Evolutionary conservation across 768 basidiomycete genomes (phyloP), one percentile per base, ranked within the genome.

Genomic region (Mrakia gelida): DNA sequence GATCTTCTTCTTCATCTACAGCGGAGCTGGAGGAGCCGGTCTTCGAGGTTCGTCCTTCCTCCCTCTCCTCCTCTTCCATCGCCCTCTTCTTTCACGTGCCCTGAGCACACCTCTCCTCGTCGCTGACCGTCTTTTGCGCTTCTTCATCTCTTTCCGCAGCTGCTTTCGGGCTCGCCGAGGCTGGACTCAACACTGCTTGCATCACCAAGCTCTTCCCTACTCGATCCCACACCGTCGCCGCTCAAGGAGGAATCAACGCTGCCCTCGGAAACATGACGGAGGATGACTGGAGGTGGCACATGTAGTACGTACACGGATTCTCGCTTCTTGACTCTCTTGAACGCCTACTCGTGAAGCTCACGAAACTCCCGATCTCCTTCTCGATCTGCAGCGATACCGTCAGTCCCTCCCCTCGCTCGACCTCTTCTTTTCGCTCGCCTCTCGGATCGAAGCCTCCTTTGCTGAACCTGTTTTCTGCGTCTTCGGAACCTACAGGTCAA

Each of bases 181-280:
- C 94, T 80, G 97, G 97, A 75, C 92, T 98, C 86, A 98, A 98
- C 83, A 98, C 97, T 26, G 97, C 97, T 28, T 99, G 97, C 84
- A 98, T 98, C 85, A 98, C 96, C 81, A 98, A 98, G 86, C 89
- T 99, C 26, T 98, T 98, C 88, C 97, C 97, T 13, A 98, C 97
- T 30, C 89, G 97, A 86, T 94, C 92, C 87, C 97, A 99, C 84
- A 99, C 97, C 52, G 97, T 98, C 79, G 97, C 97, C 76, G 97
- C 97, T 75, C 68, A 79, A 91, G 97, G 97, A 81, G 97, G 97
- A 84, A 95, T 99, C 85, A 99, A 99, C 86, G 97, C 95, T 82
- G 95, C 95, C 75, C 89, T 97, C 74, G 95, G 95, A 91, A 97
- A 98, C 87, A 95, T 98, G 95, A 97, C 95, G 6, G 97, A 99